A percentile compares a stretch with the other conserved stretches of the same genome.
Evolutionary conservation across 2,329 filamentous ascomycete genomes (phyloP).

Genomic region (Fulvia fulva): DNA sequence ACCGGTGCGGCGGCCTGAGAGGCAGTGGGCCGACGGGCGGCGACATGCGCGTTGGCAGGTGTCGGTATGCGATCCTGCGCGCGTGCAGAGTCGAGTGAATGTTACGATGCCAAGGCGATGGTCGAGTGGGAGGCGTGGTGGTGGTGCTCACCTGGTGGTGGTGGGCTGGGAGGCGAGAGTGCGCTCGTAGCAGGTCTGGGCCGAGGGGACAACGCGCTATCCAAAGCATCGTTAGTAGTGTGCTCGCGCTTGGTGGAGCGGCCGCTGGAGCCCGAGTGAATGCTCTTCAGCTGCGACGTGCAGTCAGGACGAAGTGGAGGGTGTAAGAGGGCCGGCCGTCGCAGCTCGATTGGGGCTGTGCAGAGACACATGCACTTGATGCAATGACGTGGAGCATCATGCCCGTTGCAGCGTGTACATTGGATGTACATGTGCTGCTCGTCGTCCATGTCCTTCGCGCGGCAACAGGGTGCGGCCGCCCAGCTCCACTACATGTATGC

Average conservation of each 20-base stretch:
- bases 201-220: not conserved
- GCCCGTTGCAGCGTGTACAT: too few relatives aligned
- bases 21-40: not conserved
- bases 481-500: not conserved
- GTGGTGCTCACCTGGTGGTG: too few relatives aligned
- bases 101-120: not conserved
- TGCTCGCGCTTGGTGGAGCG: not conserved
- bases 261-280: not conserved
- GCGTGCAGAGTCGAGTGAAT: not conserved
- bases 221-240: not conserved
- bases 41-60: slow-evolving; percentile 4
- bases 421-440: too few relatives aligned
- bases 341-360: not conserved
- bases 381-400: not conserved
- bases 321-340: not conserved
- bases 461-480: not conserved
- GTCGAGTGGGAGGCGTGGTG: not conserved
- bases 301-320: not conserved
- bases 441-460: not conserved
- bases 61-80: not conserved
- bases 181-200: not conserved
- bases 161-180: not conserved
- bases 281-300: not conserved
- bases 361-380: not conserved
- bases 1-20: not conserved